Base-by-base conservation (phyloP, 2,329 filamentous ascomycete species). In the Lizonia empirigonia region DNA sequence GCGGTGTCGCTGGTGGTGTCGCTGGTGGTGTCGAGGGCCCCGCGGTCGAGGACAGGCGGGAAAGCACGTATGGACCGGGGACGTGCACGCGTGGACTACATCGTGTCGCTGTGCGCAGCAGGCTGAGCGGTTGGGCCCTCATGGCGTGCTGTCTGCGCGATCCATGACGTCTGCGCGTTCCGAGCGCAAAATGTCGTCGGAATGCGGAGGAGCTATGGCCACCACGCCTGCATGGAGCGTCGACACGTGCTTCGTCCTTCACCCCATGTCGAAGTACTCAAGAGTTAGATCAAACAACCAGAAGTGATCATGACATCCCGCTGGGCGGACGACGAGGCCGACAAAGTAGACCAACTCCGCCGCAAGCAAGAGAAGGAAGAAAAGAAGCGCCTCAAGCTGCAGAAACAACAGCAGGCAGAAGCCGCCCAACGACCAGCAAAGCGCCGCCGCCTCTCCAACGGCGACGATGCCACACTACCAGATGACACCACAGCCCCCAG, bases 261-360 rank as follows among this genome's bases (percentile, higher is more conserved):
- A 52, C 42, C 33, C 22, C 27, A 30, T 5, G 16, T 7, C 27
- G 27, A 15, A 7, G 7, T 15, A n/a, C 26, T 34, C 24, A 34
- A 20, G 5, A 19, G 15, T 16, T 34, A 18, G 2, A 34, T 19
- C 8, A 7, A 20, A 9, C 18, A 4, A 3, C 15, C 9, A 10
- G 6, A 19, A 6, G 20, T 8, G 8, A 30, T 18, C 27, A 82
- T 80, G 68, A 72, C 84, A 70, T 97, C 93, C 41, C 86, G 93
- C 74, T 99, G 94, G 94, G 90, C 89, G 59, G 84, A 91, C 67
- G 85, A 88, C 36, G 89, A 90, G 63, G 90, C 91, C 62, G 91
- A 97, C 70, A 85, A 85, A 18, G 89, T 85, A 34, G 80, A 87
- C 33, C 86, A 90, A 53, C 85, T 86, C 16, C 85, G 86, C 67